Percentiles rank a stretch among this genome's conserved stretches.
Evolutionary conservation across 345 rosid species (phyloP).

Genomic region (Eucalyptus pauciflora): DNA sequence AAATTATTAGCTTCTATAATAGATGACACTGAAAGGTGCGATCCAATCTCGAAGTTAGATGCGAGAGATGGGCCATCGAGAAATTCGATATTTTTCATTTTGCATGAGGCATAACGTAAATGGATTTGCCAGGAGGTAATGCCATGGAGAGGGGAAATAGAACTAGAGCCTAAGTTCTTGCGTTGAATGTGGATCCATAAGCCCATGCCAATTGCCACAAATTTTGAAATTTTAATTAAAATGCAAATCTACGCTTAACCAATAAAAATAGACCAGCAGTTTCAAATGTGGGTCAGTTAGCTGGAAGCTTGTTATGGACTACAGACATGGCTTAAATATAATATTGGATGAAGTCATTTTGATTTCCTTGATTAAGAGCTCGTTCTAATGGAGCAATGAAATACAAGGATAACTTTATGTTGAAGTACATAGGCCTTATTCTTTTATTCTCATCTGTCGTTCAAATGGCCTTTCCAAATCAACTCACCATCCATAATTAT

Average conservation of each 20-base stretch:
- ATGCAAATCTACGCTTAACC: not conserved
- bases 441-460: not conserved
- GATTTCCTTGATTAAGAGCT: not conserved
- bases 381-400: not conserved
- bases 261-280: not conserved
- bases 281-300: not conserved
- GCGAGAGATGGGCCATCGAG: not conserved
- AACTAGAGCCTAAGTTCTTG: not conserved
- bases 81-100: not conserved
- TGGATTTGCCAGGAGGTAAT: not conserved
- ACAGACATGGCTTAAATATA: too few species aligned
- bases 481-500: not conserved
- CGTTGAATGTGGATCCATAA: not conserved
- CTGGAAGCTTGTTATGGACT: not conserved
- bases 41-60: not conserved
- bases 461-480: not conserved
- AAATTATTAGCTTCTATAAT: not conserved
- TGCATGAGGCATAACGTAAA: not conserved
- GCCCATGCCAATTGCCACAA: not conserved
- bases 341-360: not conserved
- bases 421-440: not conserved
- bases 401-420: not conserved
- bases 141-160: not conserved
- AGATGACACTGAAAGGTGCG: not conserved
- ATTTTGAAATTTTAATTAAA: not conserved